These are phyloP conservation scores for Corylus avellana DNA, from an alignment of 306 rosid genomes.

Conservation along the genomic window DNA sequence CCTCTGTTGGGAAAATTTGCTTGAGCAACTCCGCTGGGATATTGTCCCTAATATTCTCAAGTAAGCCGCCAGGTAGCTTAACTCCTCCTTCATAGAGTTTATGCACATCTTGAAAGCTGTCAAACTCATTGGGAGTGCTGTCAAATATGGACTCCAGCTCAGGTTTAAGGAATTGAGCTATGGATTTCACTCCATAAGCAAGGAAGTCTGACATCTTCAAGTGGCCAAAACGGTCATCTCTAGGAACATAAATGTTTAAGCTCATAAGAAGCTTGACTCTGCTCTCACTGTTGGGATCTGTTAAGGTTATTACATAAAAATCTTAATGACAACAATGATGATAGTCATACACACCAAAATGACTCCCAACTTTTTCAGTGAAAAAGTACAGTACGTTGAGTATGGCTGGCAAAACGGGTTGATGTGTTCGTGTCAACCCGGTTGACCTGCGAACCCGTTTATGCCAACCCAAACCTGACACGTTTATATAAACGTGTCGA, in stretches of 20 bases:
- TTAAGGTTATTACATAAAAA: background rate
- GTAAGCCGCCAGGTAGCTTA: conserved; percentile 46
- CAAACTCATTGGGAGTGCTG: conserved; percentile 58
- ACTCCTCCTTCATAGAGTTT: conserved; percentile 76
- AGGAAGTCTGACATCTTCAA: conserved; percentile 78
- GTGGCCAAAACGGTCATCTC: conserved; percentile 81
- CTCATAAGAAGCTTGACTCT: conserved; percentile 49
- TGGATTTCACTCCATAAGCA: conserved; percentile 63
- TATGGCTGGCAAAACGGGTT: no score
- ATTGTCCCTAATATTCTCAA: conserved; percentile 46
- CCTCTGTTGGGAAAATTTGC: conserved; percentile 71
- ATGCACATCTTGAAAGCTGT: conserved; percentile 56
- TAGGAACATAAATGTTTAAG: conserved; percentile 77
- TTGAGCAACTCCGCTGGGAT: conserved; percentile 61
- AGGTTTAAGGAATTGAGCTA: conserved; percentile 62
- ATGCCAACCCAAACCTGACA: no score
- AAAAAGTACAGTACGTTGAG: background rate
- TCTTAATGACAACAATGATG: background rate
- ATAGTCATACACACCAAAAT: background rate
- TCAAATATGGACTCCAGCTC: conserved; percentile 58
- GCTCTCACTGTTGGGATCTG: conserved; percentile 64
- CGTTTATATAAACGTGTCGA: no score
- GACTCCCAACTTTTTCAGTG: background rate
- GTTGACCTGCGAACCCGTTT: no score
- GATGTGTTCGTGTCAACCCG: no score